Evolutionary conservation across 2,329 filamentous ascomycete species (phyloP).

Genomic region (Sporothrix dimorphospora): DNA sequence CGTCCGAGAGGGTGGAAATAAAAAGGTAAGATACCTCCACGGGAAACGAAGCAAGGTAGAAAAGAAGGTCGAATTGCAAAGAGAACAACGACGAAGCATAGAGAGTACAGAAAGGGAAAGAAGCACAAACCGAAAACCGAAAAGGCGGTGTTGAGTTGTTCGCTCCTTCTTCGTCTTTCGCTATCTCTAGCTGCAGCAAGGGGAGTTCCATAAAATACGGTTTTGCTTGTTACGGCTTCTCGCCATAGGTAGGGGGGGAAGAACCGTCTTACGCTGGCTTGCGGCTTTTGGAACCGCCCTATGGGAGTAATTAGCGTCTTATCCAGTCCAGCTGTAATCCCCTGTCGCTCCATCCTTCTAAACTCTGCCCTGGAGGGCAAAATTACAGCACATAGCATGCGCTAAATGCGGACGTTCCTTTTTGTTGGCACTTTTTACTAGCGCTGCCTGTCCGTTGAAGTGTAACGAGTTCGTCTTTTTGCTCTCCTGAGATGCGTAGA

Average conservation of each 20-base stretch:
- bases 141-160: slow-evolving; percentile 29
- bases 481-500: not conserved
- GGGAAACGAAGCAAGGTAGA: not conserved
- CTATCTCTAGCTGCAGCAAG: not conserved
- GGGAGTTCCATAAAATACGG: not conserved
- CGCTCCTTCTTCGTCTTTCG: not conserved
- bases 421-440: not conserved
- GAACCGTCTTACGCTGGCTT: not conserved
- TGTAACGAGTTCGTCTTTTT: not conserved
- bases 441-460: not conserved
- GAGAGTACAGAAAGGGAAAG: not conserved
- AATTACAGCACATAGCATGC: slow-evolving; percentile 2
- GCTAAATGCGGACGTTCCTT: not conserved
- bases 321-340: not conserved
- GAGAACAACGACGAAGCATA: not conserved
- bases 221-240: not conserved
- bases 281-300: not conserved
- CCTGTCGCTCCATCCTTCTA: not conserved
- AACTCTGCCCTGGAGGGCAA: not conserved
- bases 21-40: not conserved
- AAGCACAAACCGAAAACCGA: not conserved
- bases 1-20: slow-evolving; percentile 9
- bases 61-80: not conserved
- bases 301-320: not conserved
- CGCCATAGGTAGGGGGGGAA: not conserved